Evolutionary conservation across 345 rosid species (phyloP).

Genomic region (Erysimum cheiranthoides): DNA sequence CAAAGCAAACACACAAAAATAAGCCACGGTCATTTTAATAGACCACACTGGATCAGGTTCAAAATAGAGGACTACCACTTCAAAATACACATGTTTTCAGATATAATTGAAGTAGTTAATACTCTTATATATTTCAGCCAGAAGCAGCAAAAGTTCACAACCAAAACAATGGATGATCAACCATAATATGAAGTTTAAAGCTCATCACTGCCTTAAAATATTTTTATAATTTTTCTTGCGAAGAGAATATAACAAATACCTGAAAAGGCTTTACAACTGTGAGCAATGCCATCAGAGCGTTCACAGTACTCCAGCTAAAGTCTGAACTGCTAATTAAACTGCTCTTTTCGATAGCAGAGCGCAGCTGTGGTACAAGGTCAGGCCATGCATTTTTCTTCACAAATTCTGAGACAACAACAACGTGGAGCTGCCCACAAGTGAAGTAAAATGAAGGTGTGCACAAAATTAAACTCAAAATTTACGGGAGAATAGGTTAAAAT

Average conservation of each 20-base stretch:
- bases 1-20: conserved; percentile 35
- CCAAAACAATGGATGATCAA: conserved; percentile 13
- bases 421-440: conserved; percentile 59
- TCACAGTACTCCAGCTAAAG: conserved; percentile 62
- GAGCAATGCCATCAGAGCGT: conserved; percentile 67
- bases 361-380: conserved; percentile 70
- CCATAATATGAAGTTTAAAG: conserved; percentile 18
- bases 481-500: neutral
- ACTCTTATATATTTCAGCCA: conserved; percentile 18
- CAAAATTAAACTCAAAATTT: neutral
- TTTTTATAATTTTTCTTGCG: neutral
- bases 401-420: conserved; percentile 65
- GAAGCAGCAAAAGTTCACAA: conserved; percentile 12
- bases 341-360: conserved; percentile 66
- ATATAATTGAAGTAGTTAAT: conserved; percentile 3
- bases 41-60: conserved; percentile 17
- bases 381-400: conserved; percentile 80
- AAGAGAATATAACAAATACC: conserved; percentile 50
- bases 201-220: no score
- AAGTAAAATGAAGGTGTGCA: conserved; percentile 24
- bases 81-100: conserved; percentile 24
- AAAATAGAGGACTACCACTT: conserved; percentile 18
- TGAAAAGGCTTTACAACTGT: conserved; percentile 80
- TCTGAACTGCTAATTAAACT: conserved; percentile 50
- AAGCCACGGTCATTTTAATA: neutral